Base-by-base conservation (phyloP, 2,329 filamentous ascomycete genomes). In the Westerdykella ornata region DNA sequence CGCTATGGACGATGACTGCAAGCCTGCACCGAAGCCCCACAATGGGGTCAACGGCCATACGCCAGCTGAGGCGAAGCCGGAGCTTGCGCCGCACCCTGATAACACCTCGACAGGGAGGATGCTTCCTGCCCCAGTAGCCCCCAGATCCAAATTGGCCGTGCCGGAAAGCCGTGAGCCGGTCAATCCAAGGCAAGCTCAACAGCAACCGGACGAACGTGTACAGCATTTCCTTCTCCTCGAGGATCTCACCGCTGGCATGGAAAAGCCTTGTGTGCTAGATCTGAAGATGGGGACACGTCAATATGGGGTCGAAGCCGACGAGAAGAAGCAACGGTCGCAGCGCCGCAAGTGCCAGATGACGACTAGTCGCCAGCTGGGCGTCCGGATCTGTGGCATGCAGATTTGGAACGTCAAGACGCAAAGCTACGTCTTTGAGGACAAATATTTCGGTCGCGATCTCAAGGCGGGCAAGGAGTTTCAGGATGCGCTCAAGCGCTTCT, bases 251-350 rank as follows among this genome's bases (percentile, higher is more conserved):
- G 86, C 90, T 2, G 90, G 90, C 26, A 97, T 98, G 92, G 89
- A 88, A 61, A 82, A 85, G 38, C 92, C 92, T 4, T 97, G 92
- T 67, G 94, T 98, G 45, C 84, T 98, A 66, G 92, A 98, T 62
- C 73, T 98, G 47, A 98, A 98, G 64, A 98, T 98, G 92, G 92
- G 92, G 15, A 98, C 92, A 6, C 82, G 92, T 2, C 92, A 98
- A 61, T 97, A 96, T 62, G 92, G 92, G 6, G 81, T 97, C 11
- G 89, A 97, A 53, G 92, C 92, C 2, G 82, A 78, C 39, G 81
- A 88, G 33, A 94, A 94, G 72, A 98, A 98, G 66, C 86, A 89
- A 58, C 82, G 84, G 45, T 97, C 92, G 0, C 92, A 98, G 65
- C 81, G 87, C 43, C 82, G 87, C 53, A 98, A 98, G 66, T 97